Evolutionary conservation across 2,329 filamentous ascomycete genomes (phyloP).

Genomic region (Trichoderma pleuroti): DNA sequence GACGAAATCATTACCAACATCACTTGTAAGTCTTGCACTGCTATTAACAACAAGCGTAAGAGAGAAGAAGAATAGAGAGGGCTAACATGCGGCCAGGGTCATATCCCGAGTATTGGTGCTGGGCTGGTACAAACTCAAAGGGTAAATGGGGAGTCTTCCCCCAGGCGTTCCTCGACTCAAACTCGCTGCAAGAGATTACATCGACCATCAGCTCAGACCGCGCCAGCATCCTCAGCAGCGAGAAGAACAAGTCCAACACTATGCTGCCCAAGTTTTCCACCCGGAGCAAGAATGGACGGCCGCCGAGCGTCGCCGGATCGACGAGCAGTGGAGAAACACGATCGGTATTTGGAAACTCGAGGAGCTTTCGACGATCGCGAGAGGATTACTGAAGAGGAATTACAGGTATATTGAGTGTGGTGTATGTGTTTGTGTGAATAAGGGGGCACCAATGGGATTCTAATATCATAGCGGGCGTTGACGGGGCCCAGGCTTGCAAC

Average conservation of each 20-base stretch:
- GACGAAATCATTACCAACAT: conserved; percentile 66
- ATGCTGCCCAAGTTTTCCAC: conserved; percentile 36
- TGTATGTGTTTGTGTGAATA: background rate
- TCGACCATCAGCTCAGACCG: conserved; percentile 28
- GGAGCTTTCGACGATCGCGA: background rate
- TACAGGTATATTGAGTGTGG: background rate
- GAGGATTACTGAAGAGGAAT: conserved; percentile 16
- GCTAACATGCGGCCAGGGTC: conserved; percentile 33
- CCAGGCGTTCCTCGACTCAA: conserved; percentile 45
- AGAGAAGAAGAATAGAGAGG: background rate
- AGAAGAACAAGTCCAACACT: conserved; percentile 34
- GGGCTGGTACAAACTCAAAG: conserved; percentile 51
- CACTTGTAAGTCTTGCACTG: conserved; percentile 41
- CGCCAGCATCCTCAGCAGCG: conserved; percentile 32
- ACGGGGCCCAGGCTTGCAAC: background rate
- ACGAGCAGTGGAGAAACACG: conserved; percentile 31
- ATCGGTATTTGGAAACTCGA: conserved; percentile 20
- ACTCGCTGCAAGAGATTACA: conserved; percentile 40
- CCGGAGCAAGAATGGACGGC: conserved; percentile 31
- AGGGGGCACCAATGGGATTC: background rate
- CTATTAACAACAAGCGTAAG: background rate
- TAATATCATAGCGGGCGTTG: conserved; percentile 1
- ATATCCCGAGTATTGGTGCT: conserved; percentile 52
- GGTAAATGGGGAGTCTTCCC: conserved; percentile 54
- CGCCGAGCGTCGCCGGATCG: conserved; percentile 34